phyloP scores from a whole-genome alignment of 2,329 filamentous ascomycete species.

The Alternaria postmessia region DNA sequence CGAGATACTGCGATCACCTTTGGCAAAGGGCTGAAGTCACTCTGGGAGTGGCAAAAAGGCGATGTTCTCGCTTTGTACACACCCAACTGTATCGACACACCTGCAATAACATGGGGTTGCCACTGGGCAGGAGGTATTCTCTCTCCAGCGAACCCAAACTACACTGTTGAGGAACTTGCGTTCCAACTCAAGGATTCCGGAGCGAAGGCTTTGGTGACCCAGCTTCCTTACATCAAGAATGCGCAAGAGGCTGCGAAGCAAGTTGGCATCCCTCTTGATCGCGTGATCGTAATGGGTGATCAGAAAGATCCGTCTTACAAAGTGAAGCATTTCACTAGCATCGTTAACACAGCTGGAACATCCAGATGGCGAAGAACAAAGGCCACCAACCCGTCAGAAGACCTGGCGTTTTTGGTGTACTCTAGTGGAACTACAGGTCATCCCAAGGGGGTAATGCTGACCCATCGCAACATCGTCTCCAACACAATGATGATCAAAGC shows the following conservation, averaged over 20 bases:
- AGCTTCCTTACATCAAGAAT: constrained; percentile 69
- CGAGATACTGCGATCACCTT: constrained; percentile 75
- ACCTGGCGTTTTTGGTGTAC: constrained; percentile 86
- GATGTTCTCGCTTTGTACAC: constrained; percentile 85
- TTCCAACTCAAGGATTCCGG: constrained; percentile 83
- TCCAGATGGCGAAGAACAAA: constrained; percentile 67
- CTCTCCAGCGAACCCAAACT: constrained; percentile 88
- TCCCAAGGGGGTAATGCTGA: constrained; percentile 90
- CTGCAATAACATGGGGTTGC: constrained; percentile 77
- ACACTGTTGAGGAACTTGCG: constrained; percentile 82
- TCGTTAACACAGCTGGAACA: constrained; percentile 69
- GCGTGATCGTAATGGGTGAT: constrained; percentile 80
- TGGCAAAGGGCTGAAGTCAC: constrained; percentile 77
- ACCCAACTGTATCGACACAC: constrained; percentile 82
- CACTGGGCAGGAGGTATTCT: constrained; percentile 84
- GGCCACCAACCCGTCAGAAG: constrained; percentile 69
- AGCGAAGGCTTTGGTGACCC: constrained; percentile 78
- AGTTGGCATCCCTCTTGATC: constrained; percentile 74
- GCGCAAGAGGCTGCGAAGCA: constrained; percentile 73
- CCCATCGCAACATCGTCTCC: constrained; percentile 81
- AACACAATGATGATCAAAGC: constrained; percentile 64
- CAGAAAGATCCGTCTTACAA: constrained; percentile 64
- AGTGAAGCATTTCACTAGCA: constrained; percentile 76
- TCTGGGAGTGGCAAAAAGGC: constrained; percentile 81
- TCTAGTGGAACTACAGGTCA: constrained; percentile 89